Conservation (phyloP, 176 grass and related monocot genomes). For the Otatea glauca region DNA sequence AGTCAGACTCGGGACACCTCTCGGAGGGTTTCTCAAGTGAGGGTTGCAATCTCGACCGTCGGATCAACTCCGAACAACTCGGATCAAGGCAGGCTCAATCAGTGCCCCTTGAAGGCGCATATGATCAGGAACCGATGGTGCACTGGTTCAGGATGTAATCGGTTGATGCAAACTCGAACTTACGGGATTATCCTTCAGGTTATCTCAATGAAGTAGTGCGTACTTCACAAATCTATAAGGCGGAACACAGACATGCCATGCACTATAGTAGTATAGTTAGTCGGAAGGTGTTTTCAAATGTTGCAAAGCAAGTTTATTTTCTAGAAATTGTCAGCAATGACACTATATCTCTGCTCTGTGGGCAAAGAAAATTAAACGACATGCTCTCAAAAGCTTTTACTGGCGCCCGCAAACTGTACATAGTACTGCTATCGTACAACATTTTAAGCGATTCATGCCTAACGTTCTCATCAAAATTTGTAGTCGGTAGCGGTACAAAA, state of each 20-base stretch:
- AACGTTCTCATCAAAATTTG: slow-evolving; percentile 32
- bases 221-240: neutral
- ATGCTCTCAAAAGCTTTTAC: neutral
- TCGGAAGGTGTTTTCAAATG: neutral
- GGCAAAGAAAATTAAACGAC: neutral
- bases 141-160: neutral
- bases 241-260: neutral
- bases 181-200: neutral
- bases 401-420: slow-evolving; percentile 22
- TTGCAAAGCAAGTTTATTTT: neutral
- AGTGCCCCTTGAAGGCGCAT: neutral
- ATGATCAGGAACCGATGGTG: neutral
- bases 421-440: slow-evolving; percentile 36
- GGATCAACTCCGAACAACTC: neutral
- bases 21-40: too few species aligned
- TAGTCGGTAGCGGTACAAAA: slow-evolving; percentile 2
- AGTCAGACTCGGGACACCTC: neutral
- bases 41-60: neutral
- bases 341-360: neutral
- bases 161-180: neutral
- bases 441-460: slow-evolving; percentile 24
- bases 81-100: neutral
- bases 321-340: neutral
- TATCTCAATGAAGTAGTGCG: neutral
- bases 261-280: neutral